These are phyloP conservation scores for Coniosporium apollinis DNA, from an alignment of 495 filamentous ascomycete genomes.

Conservation along the genomic window DNA sequence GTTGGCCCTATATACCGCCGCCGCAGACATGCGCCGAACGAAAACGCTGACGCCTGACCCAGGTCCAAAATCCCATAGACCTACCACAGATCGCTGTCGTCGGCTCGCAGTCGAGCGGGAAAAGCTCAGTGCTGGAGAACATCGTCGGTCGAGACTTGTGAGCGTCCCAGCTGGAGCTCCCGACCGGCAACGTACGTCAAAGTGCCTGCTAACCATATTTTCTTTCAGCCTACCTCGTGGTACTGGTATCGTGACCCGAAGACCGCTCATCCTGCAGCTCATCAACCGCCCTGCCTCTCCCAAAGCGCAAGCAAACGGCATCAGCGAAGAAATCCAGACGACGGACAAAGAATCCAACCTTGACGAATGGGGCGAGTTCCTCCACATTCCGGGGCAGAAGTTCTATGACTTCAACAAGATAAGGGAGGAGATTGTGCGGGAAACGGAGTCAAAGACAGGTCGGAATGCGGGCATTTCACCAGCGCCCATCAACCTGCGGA, in stretches of 20 bases:
- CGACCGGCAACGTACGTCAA: conserved; percentile 1
- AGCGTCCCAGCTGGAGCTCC: conserved; percentile 18
- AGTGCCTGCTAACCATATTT: conserved; percentile 10
- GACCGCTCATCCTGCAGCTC: conserved; percentile 92
- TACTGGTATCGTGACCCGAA: conserved; percentile 90
- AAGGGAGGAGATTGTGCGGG: conserved; percentile 89
- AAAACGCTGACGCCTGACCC: conserved; percentile 3
- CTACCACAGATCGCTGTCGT: conserved; percentile 97
- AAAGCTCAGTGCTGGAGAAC: conserved; percentile 99
- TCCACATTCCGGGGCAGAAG: conserved; percentile 96
- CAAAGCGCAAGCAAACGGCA: conserved; percentile 53
- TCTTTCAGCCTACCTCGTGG: conserved; percentile 78
- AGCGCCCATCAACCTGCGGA: conserved; percentile 87
- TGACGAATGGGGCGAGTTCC: conserved; percentile 98
- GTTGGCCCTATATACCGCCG: conserved; percentile 18
- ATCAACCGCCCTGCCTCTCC: conserved; percentile 61
- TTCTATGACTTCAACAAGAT: conserved; percentile 99
- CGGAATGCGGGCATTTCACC: conserved; percentile 93
- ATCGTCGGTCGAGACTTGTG: conserved; percentile 99
- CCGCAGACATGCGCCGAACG: not conserved
- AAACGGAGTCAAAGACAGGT: conserved; percentile 93
- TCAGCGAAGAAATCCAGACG: conserved; percentile 49
- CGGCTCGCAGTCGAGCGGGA: conserved; percentile 96
- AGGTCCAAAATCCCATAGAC: conserved; percentile 97
- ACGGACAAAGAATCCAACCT: conserved; percentile 73